Base-by-base conservation (phyloP, 371 early-diverging fungal genomes). In the Mortierella sp. region DNA sequence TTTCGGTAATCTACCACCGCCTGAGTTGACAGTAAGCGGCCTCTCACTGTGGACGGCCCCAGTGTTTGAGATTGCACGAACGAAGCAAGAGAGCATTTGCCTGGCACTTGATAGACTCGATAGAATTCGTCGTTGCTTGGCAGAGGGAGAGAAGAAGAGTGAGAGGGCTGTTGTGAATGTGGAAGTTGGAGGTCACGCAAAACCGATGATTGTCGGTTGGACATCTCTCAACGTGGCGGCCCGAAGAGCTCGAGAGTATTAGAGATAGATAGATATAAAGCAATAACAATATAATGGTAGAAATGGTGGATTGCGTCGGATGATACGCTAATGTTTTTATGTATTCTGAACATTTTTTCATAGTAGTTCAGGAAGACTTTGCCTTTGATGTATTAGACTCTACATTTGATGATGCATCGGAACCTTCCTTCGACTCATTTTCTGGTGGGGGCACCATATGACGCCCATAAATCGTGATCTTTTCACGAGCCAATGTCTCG, bases 1-100 rank as follows among this genome's bases (percentile, higher is more conserved):
- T 19, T 48, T 19, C 9, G 13, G 24, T 21, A 10, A 45, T 2
- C 3, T 4, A n/a, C 55, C 58, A 28, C 41, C 21, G 16, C 24
- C 19, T 13, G 45, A 47, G 4, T 53, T n/a, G 40, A 28, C 13
- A 10, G 62, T 24, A 0, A 57, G 43, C 33, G 33, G 2, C 2
- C 24, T 68, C 8, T 78, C 79, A 10, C 28, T 79, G 40, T 79
- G 79, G 79, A 74, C 62, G 0, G 79, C 74, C 1, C 67, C 71
- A 2, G 40, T 79, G 8, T 79, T 79, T 32, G 79, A 79, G 50
- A 33, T 70, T 11, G 74, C 74, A 5, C 43, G 40, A 13, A 63
- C 79, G 16, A 61, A 55, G 24, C 40, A 63, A 10, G 74, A 66
- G 8, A 79, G 79, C 22, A 52, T 70, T 6, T 21, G 16, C 3